Evolutionary conservation across 2,329 filamentous ascomycete species (phyloP).

Genomic region (Boeremia exigua): DNA sequence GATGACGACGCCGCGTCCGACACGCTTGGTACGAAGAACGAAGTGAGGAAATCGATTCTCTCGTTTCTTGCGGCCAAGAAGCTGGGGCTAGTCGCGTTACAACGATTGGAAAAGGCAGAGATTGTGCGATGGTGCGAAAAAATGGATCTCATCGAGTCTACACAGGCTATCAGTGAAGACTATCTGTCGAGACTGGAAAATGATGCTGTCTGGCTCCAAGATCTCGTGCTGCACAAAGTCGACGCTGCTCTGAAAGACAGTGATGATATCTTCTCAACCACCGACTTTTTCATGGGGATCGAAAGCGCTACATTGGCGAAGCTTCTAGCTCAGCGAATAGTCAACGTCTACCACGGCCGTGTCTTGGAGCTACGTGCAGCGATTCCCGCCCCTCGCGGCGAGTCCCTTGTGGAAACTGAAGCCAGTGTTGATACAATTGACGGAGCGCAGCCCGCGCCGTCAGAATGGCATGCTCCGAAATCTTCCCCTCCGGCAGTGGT

Average conservation of each 20-base stretch:
- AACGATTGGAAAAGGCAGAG: not conserved
- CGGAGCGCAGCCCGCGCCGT: too few relatives aligned
- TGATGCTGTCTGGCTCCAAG: not conserved
- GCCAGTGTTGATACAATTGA: too few relatives aligned
- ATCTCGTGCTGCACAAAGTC: not conserved
- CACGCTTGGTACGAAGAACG: not conserved
- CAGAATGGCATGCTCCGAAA: too few relatives aligned
- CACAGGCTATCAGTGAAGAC: not conserved
- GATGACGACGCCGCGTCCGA: not conserved
- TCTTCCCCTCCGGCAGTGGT: too few relatives aligned
- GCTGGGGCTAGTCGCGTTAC: not conserved
- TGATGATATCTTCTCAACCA: not conserved
- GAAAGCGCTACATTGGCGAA: not conserved
- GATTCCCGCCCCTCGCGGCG: too few relatives aligned
- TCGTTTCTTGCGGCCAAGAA: not conserved
- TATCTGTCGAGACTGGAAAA: not conserved
- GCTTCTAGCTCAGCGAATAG: not conserved
- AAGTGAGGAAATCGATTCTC: not conserved
- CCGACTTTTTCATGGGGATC: not conserved
- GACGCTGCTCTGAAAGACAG: not conserved
- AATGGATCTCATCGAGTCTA: not conserved
- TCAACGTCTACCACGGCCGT: not conserved
- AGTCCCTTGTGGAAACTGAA: too few relatives aligned
- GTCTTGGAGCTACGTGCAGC: not conserved
- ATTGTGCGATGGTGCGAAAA: not conserved